A percentile compares a stretch with the other conserved stretches of the same genome.
These are phyloP conservation scores for Sporothrix curviconia DNA, from an alignment of 2,329 filamentous ascomycete genomes.

Conservation along the genomic window DNA sequence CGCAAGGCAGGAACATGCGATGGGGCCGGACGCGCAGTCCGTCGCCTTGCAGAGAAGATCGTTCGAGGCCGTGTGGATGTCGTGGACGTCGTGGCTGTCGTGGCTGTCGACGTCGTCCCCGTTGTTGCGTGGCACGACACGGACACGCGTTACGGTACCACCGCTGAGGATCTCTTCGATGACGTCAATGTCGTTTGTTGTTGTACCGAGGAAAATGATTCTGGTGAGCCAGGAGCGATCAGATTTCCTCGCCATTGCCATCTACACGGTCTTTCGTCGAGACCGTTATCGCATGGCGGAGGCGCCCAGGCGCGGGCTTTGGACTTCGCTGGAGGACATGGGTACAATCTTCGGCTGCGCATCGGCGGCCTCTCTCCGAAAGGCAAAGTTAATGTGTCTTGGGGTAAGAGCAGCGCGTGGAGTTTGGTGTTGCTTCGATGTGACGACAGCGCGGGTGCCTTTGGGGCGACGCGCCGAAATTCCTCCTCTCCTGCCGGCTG, in stretches of 20 bases:
- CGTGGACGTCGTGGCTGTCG: background rate
- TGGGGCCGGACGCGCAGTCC: background rate
- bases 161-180: conserved; percentile 2
- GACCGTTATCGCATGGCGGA: background rate
- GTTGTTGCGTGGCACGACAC: background rate
- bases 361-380: background rate
- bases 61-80: background rate
- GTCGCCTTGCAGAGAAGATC: conserved; percentile 9
- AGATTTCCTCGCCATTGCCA: background rate
- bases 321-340: background rate
- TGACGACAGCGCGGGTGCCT: background rate
- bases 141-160: conserved; percentile 4
- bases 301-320: background rate
- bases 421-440: background rate
- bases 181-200: conserved; percentile 9
- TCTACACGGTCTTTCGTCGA: background rate
- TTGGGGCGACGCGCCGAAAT: background rate
- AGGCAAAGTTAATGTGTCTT: background rate
- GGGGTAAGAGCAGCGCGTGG: conserved; percentile 5
- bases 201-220: conserved; percentile 4
- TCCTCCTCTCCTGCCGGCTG: background rate
- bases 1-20: background rate
- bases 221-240: background rate
- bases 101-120: background rate
- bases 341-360: background rate